These are phyloP conservation scores for Piloderma croceum DNA, from an alignment of 768 basidiomycete genomes.

Conservation along the genomic window DNA sequence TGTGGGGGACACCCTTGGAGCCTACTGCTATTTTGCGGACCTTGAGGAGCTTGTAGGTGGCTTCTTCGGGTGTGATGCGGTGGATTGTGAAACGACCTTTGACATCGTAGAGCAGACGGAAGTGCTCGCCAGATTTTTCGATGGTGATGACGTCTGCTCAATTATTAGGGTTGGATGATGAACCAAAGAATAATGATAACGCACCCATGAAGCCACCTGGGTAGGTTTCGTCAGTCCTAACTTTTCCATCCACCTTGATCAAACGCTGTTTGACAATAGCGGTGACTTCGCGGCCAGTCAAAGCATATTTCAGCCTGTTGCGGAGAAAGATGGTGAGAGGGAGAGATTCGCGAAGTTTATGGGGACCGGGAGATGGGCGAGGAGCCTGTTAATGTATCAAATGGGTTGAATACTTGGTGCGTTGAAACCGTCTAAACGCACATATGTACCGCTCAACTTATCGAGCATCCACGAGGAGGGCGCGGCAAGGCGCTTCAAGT, in stretches of 20 bases:
- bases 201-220: constrained; percentile 96
- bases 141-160: constrained; percentile 86
- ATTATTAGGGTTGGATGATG: neutral
- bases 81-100: constrained; percentile 99
- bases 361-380: constrained; percentile 95
- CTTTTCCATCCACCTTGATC: constrained; percentile 98
- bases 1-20: constrained; percentile 88
- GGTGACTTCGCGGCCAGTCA: constrained; percentile 94
- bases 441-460: constrained; percentile 94
- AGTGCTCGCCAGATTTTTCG: constrained; percentile 98
- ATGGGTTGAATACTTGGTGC: neutral
- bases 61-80: constrained; percentile 97
- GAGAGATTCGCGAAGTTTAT: constrained; percentile 97
- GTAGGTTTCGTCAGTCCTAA: constrained; percentile 95
- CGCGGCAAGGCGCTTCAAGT: constrained; percentile 94
- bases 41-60: constrained; percentile 92
- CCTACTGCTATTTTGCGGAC: constrained; percentile 91
- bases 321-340: constrained; percentile 97
- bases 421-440: constrained; percentile 34
- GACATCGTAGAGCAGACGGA: constrained; percentile 98
- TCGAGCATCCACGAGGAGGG: constrained; percentile 99
- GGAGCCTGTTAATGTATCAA: constrained; percentile 58
- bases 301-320: constrained; percentile 98
- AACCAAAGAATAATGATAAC: constrained; percentile 20
- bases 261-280: constrained; percentile 92